Evolutionary conservation across 2,329 filamentous ascomycete genomes (phyloP).

Genomic region (Hymenoscyphus albidus): DNA sequence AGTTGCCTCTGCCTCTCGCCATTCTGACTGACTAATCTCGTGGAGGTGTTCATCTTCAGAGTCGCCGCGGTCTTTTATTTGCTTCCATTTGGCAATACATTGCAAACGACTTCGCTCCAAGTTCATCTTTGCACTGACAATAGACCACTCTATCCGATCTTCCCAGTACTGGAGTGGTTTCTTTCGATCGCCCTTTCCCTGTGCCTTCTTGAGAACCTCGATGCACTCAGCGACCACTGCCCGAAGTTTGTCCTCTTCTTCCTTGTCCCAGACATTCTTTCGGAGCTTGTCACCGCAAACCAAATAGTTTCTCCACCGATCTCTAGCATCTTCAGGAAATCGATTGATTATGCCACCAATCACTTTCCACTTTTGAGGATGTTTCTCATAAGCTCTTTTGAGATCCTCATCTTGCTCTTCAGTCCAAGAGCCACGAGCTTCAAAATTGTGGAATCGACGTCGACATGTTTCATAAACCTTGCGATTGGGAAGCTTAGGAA

Average conservation of each 20-base stretch:
- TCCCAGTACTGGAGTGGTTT: conserved; percentile 43
- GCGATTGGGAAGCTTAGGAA: conserved; percentile 48
- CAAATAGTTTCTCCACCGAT: conserved; percentile 67
- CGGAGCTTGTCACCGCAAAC: conserved; percentile 51
- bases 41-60: conserved; percentile 21
- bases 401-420: conserved; percentile 55
- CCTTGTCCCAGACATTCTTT: conserved; percentile 54
- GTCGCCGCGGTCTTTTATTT: conserved; percentile 37
- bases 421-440: conserved; percentile 57
- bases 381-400: conserved; percentile 42
- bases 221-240: conserved; percentile 52
- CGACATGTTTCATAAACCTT: conserved; percentile 55
- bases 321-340: conserved; percentile 61
- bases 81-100: conserved; percentile 65
- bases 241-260: conserved; percentile 48
- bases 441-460: conserved; percentile 63
- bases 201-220: conserved; percentile 42
- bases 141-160: conserved; percentile 60
- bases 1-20: conserved; percentile 43
- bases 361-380: conserved; percentile 52
- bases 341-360: conserved; percentile 63
- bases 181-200: conserved; percentile 26
- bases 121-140: conserved; percentile 59
- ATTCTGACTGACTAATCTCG: conserved; percentile 36
- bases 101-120: conserved; percentile 61